Evolutionary conservation across 495 filamentous ascomycete genomes (phyloP), one percentile per base, ranked within the genome.

Genomic region (Tuber melanosporum): DNA sequence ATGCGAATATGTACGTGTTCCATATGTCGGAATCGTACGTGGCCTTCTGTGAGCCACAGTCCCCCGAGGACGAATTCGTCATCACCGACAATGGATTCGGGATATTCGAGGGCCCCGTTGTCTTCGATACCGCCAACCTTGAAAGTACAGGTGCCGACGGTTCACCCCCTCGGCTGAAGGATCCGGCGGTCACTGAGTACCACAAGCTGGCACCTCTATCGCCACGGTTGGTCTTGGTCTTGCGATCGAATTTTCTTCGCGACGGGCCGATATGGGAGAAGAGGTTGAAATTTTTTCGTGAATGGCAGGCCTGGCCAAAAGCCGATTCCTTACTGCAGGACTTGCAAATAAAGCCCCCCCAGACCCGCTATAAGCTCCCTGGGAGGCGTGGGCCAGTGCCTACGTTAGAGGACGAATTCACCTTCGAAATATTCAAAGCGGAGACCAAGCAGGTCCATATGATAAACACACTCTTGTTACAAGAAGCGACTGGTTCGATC

Each of bases 181-280:
- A 66, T 2, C 57, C 26, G 26, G 20, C 66, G 39, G 86, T 81
- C 39, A 86, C 85, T 1, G 83, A 84, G 12, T 83, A 85, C 43
- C 87, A 89, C 72, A 75, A 80, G 12, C 86, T 89, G 77, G 85
- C 85, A 5, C 86, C 86, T 5, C 77, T 89, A n/a, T 86, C 88
- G 2, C 87, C 88, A 0, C 85, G 83, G 73, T 76, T 89, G 17
- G 85, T 89, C 78, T 85, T 89, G 39, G 82, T 89, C 17, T 81
- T 88, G 20, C 82, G 88, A 52, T 83, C 78, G 46, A 74, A 76
- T 42, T 43, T 84, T 20, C 71, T 86, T 9, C 81, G 81, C 8
- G 47, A 52, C 26, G 80, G 46, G 45, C 42, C 74, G 20, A 45
- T 32, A 22, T 69, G 76, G 43, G 70, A 80, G 72, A 62, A 62